phyloP scores from a whole-genome alignment of 176 grass and related monocot species.

The Aegilops sharonensis region DNA sequence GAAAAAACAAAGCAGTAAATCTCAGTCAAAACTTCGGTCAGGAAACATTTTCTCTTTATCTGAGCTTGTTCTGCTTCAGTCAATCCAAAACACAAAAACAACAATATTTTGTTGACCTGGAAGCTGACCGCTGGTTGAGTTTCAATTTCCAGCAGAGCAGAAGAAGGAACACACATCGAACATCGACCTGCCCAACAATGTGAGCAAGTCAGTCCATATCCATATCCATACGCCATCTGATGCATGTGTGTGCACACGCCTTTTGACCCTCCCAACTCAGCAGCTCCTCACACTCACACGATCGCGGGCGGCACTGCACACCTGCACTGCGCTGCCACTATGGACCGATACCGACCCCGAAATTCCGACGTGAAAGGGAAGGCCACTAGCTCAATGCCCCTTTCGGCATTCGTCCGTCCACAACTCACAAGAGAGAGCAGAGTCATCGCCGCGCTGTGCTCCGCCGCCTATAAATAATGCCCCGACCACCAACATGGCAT shows the following conservation, averaged over 20 bases:
- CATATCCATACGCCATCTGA: neutral
- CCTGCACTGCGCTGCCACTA: conserved; percentile 19
- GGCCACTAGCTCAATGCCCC: conserved; percentile 28
- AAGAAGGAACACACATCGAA: neutral
- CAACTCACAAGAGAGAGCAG: neutral
- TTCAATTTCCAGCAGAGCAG: neutral
- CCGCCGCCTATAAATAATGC: conserved; percentile 36
- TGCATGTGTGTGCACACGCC: neutral
- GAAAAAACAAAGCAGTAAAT: no score
- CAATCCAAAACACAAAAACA: neutral
- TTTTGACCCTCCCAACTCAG: conserved; percentile 16
- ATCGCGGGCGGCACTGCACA: neutral
- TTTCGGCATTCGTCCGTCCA: conserved; percentile 11
- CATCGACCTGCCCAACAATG: neutral
- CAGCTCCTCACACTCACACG: neutral
- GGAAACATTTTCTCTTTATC: neutral
- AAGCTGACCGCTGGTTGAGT: neutral
- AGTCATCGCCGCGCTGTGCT: neutral
- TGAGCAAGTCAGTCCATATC: neutral
- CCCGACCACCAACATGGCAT: neutral
- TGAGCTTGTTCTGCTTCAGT: neutral
- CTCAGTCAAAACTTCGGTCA: neutral
- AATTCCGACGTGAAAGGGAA: conserved; percentile 35
- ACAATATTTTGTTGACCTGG: neutral
- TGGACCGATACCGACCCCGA: conserved; percentile 22